These are phyloP conservation scores for Ganoderma sp. DNA, from an alignment of 1,284 basidiomycete species.

Conservation along the genomic window DNA sequence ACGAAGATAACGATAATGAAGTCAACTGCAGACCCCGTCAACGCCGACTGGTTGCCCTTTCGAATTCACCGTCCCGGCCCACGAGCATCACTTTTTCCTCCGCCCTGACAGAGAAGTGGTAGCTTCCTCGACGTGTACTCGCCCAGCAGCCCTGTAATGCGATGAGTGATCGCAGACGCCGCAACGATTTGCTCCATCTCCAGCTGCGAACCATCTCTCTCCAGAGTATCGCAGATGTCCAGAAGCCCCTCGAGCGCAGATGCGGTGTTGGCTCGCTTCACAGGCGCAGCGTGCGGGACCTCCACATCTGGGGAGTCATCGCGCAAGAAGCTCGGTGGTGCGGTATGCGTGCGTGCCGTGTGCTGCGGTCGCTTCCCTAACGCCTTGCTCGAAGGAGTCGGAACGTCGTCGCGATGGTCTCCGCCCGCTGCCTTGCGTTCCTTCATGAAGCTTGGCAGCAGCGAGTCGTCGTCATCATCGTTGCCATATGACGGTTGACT, in stretches of 20 bases:
- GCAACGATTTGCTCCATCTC: conserved; percentile 29
- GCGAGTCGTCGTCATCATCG: conserved; percentile 17
- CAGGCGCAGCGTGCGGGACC: not conserved
- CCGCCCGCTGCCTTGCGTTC: not conserved
- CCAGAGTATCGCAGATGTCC: conserved; percentile 25
- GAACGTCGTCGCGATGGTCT: not conserved
- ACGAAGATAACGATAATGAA: not conserved
- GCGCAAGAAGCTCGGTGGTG: conserved; percentile 21
- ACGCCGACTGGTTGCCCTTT: not conserved
- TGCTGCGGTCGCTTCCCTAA: not conserved
- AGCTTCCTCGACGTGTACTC: conserved; percentile 27
- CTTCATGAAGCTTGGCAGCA: conserved; percentile 28
- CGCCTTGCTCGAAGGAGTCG: conserved; percentile 5
- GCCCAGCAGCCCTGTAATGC: conserved; percentile 25
- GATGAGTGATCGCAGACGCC: conserved; percentile 25
- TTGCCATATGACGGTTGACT: conserved; percentile 20
- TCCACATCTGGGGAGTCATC: conserved; percentile 1
- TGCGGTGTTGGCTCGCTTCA: conserved; percentile 26
- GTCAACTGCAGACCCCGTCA: not conserved
- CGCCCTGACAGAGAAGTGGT: not conserved
- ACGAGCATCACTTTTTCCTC: not conserved
- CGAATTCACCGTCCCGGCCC: not conserved
- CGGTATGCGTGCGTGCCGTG: conserved; percentile 22
- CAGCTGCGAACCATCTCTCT: conserved; percentile 31
- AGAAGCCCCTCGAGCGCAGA: conserved; percentile 28